Percentiles rank a stretch among this genome's conserved stretches.
These are phyloP conservation scores for Pseudevernia furfuracea DNA, from an alignment of 495 filamentous ascomycete genomes.

Conservation along the genomic window DNA sequence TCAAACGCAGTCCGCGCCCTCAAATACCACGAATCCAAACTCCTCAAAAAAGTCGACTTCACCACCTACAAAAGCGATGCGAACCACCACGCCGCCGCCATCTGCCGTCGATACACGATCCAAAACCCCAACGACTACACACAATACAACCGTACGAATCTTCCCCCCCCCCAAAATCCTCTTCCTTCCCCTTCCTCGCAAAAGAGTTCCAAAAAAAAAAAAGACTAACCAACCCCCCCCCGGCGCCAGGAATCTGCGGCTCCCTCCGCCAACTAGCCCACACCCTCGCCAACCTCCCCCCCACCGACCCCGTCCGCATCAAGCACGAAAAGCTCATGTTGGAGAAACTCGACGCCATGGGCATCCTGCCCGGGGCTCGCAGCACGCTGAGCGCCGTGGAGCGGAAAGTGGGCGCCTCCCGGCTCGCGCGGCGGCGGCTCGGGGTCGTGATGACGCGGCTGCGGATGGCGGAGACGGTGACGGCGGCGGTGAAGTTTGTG, in stretches of 20 bases:
- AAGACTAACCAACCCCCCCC: not conserved
- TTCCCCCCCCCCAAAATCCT: not conserved
- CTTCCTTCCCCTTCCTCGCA: not conserved
- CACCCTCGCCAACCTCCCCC: conserved; percentile 66
- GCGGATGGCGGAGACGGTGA: conserved; percentile 82
- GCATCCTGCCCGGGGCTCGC: conserved; percentile 61
- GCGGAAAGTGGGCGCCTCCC: conserved; percentile 73
- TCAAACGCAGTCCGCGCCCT: conserved; percentile 79
- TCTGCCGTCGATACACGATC: conserved; percentile 80
- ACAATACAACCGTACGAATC: conserved; percentile 61
- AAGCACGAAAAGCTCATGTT: conserved; percentile 78
- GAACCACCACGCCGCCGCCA: conserved; percentile 69
- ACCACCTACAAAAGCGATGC: conserved; percentile 85
- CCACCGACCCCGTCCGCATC: conserved; percentile 65
- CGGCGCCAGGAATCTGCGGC: conserved; percentile 61
- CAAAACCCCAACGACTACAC: conserved; percentile 77
- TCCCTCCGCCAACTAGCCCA: conserved; percentile 83
- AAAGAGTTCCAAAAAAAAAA: not conserved
- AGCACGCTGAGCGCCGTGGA: conserved; percentile 76
- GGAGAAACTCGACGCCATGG: conserved; percentile 86
- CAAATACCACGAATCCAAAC: conserved; percentile 83
- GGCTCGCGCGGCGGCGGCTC: conserved; percentile 71
- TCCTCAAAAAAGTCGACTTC: conserved; percentile 91
- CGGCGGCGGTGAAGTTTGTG: conserved; percentile 73
- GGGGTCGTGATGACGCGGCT: conserved; percentile 82